A percentile compares a stretch with the other conserved stretches of the same genome.
Conservation (phyloP, 257 asterid genomes). For the Przewalskia tangutica region DNA sequence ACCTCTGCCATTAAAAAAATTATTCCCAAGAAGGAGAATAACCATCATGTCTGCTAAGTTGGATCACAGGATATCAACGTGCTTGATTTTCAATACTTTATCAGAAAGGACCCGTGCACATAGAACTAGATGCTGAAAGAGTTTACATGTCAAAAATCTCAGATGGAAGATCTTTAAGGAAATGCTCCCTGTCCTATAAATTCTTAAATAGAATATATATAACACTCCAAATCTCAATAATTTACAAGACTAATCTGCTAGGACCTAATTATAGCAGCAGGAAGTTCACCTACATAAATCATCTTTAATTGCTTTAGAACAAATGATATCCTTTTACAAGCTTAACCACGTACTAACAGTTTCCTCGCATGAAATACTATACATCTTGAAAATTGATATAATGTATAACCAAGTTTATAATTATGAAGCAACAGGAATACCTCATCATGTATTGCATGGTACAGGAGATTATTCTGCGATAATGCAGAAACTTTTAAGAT, state of each 20-base stretch:
- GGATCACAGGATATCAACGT: neutral
- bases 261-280: neutral
- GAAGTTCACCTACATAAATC: neutral
- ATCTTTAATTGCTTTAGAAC: neutral
- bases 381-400: neutral
- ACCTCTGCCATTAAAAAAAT: neutral
- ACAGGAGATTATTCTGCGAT: conserved; percentile 42
- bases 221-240: neutral
- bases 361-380: neutral
- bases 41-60: neutral
- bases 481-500: conserved; percentile 40
- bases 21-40: conserved; percentile 1
- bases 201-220: neutral
- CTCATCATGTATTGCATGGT: conserved; percentile 29
- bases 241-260: neutral
- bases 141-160: neutral
- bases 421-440: conserved; percentile 26
- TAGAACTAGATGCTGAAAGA: neutral
- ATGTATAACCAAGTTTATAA: neutral
- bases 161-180: neutral
- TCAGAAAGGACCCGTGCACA: neutral
- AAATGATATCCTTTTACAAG: neutral
- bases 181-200: neutral
- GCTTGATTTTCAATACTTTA: neutral
- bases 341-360: neutral